These are phyloP conservation scores for Stachybotrys elegans DNA, from an alignment of 2,329 filamentous ascomycete species.

Conservation along the genomic window DNA sequence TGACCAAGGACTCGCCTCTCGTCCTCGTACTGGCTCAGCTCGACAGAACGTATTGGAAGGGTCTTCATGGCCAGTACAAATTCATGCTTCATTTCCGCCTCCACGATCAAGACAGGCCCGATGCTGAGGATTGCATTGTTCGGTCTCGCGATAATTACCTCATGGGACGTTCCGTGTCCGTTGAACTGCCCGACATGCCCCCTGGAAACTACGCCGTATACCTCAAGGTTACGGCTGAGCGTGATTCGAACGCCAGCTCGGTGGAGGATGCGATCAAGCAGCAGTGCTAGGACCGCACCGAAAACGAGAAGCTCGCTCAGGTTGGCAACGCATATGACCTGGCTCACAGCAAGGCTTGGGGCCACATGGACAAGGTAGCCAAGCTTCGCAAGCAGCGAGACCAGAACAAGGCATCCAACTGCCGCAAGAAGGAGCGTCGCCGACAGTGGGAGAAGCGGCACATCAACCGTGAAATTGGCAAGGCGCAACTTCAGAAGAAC, in stretches of 20 bases:
- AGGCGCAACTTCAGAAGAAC: conserved; percentile 35
- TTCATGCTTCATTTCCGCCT: conserved; percentile 47
- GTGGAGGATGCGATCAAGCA: conserved; percentile 53
- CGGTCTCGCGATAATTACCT: conserved; percentile 54
- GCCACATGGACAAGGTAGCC: conserved; percentile 43
- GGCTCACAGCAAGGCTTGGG: conserved; percentile 53
- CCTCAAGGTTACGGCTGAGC: conserved; percentile 48
- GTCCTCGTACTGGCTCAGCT: conserved; percentile 58
- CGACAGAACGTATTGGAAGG: conserved; percentile 57
- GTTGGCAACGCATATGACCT: conserved; percentile 56
- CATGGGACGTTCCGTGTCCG: conserved; percentile 53
- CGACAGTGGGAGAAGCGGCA: conserved; percentile 46
- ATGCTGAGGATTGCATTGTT: conserved; percentile 55
- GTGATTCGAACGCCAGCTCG: conserved; percentile 35
- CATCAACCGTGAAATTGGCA: conserved; percentile 35
- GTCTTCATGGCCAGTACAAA: conserved; percentile 53
- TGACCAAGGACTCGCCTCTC: conserved; percentile 51
- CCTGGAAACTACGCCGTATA: conserved; percentile 54
- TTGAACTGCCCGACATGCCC: conserved; percentile 50
- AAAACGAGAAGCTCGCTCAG: conserved; percentile 55
- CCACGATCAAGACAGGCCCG: conserved; percentile 40
- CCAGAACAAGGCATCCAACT: conserved; percentile 43
- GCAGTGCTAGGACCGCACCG: conserved; percentile 38
- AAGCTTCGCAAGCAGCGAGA: conserved; percentile 45
- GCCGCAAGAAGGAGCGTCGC: conserved; percentile 38